Conservation (phyloP, 2,329 filamentous ascomycete genomes). For the Diaporthe sp. region DNA sequence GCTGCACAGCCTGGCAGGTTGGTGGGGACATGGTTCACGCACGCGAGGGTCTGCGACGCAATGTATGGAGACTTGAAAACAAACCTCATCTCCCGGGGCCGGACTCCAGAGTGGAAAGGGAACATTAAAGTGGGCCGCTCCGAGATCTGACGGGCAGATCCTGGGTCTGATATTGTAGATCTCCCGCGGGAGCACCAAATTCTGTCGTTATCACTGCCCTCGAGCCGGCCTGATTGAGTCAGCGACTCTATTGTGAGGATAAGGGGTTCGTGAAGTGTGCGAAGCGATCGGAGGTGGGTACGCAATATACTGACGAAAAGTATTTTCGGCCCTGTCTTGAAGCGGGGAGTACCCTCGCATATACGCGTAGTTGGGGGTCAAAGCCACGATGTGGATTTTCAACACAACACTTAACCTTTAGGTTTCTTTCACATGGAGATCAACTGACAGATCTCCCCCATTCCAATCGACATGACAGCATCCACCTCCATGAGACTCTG, state of each 20-base stretch:
- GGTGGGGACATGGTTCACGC: not conserved
- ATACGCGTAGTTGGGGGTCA: not conserved
- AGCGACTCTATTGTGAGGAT: not conserved
- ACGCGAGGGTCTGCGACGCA: not conserved
- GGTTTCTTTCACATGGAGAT: not conserved
- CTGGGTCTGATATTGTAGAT: conserved; percentile 1
- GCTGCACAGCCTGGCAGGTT: not conserved
- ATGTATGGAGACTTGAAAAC: not conserved
- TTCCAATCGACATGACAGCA: not conserved
- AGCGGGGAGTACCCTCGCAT: not conserved
- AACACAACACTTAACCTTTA: not conserved
- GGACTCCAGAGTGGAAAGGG: not conserved
- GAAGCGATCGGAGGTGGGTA: not conserved
- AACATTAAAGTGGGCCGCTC: not conserved
- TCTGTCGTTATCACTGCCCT: not conserved
- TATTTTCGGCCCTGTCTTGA: not conserved
- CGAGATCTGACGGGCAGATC: conserved; percentile 14
- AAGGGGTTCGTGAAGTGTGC: not conserved
- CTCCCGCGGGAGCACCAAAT: not conserved
- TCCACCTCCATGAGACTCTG: not conserved
- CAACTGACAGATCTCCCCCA: not conserved
- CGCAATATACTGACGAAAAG: not conserved
- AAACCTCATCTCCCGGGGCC: not conserved
- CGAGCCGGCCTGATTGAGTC: not conserved
- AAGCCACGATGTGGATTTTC: not conserved